Evolutionary conservation across 805 yeast species (phyloP).

Genomic region (Barnettozyma pratensis): DNA sequence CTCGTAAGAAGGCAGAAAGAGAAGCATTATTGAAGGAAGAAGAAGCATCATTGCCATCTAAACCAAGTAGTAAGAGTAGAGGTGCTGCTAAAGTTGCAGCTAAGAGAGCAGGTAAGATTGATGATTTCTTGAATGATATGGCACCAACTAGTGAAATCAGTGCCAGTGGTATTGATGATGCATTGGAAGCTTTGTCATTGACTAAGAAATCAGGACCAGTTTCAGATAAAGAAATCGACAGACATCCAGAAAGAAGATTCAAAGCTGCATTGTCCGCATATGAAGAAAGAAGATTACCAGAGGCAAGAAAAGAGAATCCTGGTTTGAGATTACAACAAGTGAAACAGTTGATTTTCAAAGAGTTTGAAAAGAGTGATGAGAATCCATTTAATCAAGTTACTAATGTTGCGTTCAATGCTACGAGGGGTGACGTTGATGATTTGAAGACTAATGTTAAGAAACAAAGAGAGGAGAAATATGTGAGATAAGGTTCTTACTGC

Average conservation of each 20-base stretch:
- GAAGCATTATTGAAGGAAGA: conserved; percentile 62
- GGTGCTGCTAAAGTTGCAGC: conserved; percentile 66
- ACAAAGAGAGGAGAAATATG: conserved; percentile 38
- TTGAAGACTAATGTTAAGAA: conserved; percentile 45
- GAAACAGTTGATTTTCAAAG: conserved; percentile 69
- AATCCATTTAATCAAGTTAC: conserved; percentile 79
- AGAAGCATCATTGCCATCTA: conserved; percentile 57
- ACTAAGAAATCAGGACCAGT: conserved; percentile 55
- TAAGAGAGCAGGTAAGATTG: conserved; percentile 56
- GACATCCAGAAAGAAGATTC: conserved; percentile 86
- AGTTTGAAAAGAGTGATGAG: conserved; percentile 73
- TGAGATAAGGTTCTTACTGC: conserved; percentile 1
- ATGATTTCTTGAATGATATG: conserved; percentile 54
- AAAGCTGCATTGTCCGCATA: conserved; percentile 73
- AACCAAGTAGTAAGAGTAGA: conserved; percentile 53
- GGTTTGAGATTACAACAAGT: conserved; percentile 77
- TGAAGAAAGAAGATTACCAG: conserved; percentile 69
- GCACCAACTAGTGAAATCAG: conserved; percentile 49
- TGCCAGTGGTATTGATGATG: conserved; percentile 75
- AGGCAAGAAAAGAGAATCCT: conserved; percentile 67
- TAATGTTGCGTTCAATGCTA: conserved; percentile 57
- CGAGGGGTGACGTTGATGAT: conserved; percentile 41
- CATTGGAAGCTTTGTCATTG: conserved; percentile 71
- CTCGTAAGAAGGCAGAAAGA: conserved; percentile 76
- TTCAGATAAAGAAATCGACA: conserved; percentile 58